Evolutionary conservation across 1,139 yeast species (phyloP).

Genomic region (Petasospora fabianii): DNA sequence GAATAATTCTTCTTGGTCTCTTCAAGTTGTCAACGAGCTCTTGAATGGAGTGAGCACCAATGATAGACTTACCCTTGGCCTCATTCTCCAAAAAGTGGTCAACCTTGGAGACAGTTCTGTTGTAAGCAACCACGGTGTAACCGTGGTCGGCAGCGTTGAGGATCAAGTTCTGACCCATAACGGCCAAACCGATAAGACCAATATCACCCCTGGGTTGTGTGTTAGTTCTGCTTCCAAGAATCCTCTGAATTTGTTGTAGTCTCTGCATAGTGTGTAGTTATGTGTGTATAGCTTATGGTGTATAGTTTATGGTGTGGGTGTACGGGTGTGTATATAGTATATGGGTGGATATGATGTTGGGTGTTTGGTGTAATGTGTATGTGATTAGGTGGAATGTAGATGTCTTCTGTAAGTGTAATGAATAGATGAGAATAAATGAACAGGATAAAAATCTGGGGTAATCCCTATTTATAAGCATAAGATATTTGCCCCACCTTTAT

Average conservation of each 20-base stretch:
- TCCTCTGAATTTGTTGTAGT: conserved; percentile 5
- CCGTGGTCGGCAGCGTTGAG: conserved; percentile 98
- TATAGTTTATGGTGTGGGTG: neutral
- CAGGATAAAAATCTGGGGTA: too few species aligned
- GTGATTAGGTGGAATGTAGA: too few species aligned
- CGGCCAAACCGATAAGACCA: conserved; percentile 99
- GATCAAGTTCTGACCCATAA: conserved; percentile 98
- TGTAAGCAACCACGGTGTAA: conserved; percentile 93
- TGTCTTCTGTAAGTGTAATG: too few species aligned
- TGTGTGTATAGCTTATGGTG: too few species aligned
- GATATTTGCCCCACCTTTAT: too few species aligned
- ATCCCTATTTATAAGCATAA: too few species aligned
- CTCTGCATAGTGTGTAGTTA: conserved; percentile 11
- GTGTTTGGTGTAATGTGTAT: too few species aligned
- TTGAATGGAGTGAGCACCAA: conserved; percentile 91
- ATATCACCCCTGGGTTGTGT: conserved; percentile 73
- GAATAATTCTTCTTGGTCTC: conserved; percentile 93
- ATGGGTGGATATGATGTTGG: too few species aligned
- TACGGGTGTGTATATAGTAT: too few species aligned
- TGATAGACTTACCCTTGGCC: conserved; percentile 94
- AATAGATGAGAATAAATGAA: too few species aligned
- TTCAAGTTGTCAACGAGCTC: conserved; percentile 87
- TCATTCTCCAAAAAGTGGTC: conserved; percentile 90
- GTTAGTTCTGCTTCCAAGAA: conserved; percentile 17
- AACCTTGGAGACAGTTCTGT: conserved; percentile 95